These are phyloP conservation scores for Beauveria sp. DNA, from an alignment of 2,329 filamentous ascomycete species.

Conservation along the genomic window DNA sequence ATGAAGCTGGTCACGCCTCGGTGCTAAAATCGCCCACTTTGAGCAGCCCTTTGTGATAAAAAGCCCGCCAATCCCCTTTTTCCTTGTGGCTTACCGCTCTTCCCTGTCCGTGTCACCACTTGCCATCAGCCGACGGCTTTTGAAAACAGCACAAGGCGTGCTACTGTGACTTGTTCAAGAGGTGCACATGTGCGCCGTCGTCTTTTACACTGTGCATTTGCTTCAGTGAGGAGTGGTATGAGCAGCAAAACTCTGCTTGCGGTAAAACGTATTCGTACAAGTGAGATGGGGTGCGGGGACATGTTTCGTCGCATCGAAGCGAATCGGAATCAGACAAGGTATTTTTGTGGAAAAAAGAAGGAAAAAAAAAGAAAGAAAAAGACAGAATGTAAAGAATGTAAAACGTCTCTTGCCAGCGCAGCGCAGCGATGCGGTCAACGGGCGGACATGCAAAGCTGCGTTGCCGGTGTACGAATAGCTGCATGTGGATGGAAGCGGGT, in stretches of 20 bases:
- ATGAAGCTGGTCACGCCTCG: neutral
- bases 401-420: neutral
- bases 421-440: conserved; percentile 2
- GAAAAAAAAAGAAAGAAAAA: neutral
- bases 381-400: no score
- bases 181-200: neutral
- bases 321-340: neutral
- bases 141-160: neutral
- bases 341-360: no score
- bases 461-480: neutral
- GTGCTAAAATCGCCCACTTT: neutral
- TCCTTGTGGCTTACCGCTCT: neutral
- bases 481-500: neutral
- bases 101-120: neutral
- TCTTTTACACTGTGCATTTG: neutral
- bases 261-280: no score
- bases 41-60: neutral
- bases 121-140: neutral
- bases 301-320: neutral
- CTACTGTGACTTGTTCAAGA: neutral
- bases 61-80: neutral
- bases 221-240: neutral
- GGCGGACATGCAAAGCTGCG: conserved; percentile 1
- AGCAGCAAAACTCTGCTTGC: no score
- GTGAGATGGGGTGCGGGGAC: neutral